Base-by-base conservation (phyloP, 176 grass and related monocot species). In the Echinochloa phyllopogon region DNA sequence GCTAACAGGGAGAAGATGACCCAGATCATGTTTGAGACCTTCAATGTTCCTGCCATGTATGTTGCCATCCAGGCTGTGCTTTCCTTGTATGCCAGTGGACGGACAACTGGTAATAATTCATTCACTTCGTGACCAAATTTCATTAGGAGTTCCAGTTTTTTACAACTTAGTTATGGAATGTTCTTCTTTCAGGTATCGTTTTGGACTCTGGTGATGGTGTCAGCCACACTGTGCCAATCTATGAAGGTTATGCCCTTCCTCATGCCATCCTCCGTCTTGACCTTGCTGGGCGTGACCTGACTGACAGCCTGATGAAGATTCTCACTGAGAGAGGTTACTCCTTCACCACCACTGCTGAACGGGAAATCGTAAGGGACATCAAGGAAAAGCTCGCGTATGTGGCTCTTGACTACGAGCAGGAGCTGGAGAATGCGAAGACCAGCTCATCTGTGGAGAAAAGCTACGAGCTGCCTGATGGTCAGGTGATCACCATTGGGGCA, bases 1-100 rank as follows among this genome's bases (percentile, higher is more conserved):
- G 86, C 86, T 49, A 87, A 87, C 79, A 82, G 86, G 52, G 86
- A 87, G 85, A 87, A 87, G 62, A 87, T 87, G 85, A 87, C 85
- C 25, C 85, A 87, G 4, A 87, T 87, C 50, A 87, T 87, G 86
- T 87, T 87, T 11, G 86, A 88, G 61, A 88, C 86, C 6, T 88
- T 88, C 86, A 88, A 71, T 83, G 79, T 83, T 38, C 86, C 86
- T n/a, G 86, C 86, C 64, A 88, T 88, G 86, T 87, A 87, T 77
- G 86, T 87, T 0, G 86, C 86, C 16, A 87, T 87, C 86, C 86
- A 87, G 72, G 86, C 86, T 2, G 86, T 88, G 61, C 86, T 88
- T 14, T 88, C 86, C 79, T 72, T 88, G 29, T 88, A 88, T 25
- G 87, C 87, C 38, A 88, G 87, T 65, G 87, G 87, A 20, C 87